phyloP scores from a whole-genome alignment of 129 eudicot genomes.

The Flaveria linearis region DNA sequence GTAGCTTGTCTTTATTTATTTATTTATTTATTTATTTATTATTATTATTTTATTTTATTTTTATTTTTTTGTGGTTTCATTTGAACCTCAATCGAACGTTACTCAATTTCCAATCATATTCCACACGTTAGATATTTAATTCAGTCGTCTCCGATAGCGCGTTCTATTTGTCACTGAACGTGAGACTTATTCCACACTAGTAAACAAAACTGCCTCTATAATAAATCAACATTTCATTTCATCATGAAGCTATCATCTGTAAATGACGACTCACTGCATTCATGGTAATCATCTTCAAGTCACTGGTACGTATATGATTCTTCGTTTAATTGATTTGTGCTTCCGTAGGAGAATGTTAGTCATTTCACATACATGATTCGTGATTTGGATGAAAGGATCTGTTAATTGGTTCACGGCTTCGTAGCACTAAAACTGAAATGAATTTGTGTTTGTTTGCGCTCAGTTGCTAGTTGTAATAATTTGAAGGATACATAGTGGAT shows the following conservation, averaged over 20 bases:
- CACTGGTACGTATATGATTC: neutral
- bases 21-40: no score
- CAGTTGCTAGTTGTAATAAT: neutral
- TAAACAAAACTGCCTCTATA: neutral
- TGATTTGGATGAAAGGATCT: no score
- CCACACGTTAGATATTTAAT: neutral
- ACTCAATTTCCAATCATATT: neutral
- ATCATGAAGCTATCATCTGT: neutral
- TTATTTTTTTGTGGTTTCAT: no score
- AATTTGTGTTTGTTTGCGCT: neutral
- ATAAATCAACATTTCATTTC: neutral
- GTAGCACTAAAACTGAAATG: no score
- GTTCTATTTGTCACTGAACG: neutral
- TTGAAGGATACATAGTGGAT: neutral
- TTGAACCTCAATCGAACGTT: neutral
- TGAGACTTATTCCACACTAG: no score
- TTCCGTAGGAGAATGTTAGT: no score
- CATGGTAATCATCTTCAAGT: slow-evolving; percentile 2
- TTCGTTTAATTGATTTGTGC: neutral
- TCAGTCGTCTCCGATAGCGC: neutral
- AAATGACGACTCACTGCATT: slow-evolving; percentile 3
- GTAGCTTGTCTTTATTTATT: no score
- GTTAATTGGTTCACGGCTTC: no score
- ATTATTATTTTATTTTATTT: no score
- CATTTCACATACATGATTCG: no score